phyloP scores from a whole-genome alignment of 2,329 filamentous ascomycete genomes.

The Colletotrichum tanaceti region DNA sequence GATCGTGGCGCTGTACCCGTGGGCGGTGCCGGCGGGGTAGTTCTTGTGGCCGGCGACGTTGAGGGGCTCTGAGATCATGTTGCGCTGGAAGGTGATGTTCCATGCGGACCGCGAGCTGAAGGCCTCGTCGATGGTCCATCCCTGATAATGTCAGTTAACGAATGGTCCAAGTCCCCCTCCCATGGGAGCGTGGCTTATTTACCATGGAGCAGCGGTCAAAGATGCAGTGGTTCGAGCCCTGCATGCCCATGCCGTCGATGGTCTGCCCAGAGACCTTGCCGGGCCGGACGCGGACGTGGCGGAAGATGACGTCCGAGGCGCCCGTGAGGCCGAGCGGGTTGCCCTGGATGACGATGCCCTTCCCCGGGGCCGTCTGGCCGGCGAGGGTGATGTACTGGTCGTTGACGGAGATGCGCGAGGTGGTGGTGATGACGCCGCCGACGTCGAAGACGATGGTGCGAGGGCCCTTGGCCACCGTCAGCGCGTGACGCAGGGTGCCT shows the following conservation, averaged over 20 bases:
- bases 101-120: constrained; percentile 50
- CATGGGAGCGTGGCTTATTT: too few species aligned
- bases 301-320: constrained; percentile 46
- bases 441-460: constrained; percentile 61
- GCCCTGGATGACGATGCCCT: constrained; percentile 51
- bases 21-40: constrained; percentile 48
- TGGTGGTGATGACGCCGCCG: constrained; percentile 60
- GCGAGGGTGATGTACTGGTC: constrained; percentile 58
- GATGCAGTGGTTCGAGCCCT: constrained; percentile 50
- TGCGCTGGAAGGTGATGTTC: constrained; percentile 52
- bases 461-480: constrained; percentile 54
- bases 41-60: constrained; percentile 53
- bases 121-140: constrained; percentile 51
- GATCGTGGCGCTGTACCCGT: constrained; percentile 47
- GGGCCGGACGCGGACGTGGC: constrained; percentile 46
- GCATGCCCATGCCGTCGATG: constrained; percentile 51
- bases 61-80: constrained; percentile 51
- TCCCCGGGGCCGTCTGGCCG: constrained; percentile 62
- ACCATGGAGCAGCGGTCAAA: constrained; percentile 51
- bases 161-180: background rate
- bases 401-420: constrained; percentile 57
- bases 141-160: constrained; percentile 15
- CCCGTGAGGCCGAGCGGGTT: constrained; percentile 48
- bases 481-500: constrained; percentile 51
- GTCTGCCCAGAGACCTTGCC: constrained; percentile 48